Evolutionary conservation across 805 yeast genomes (phyloP).

Genomic region (Wickerhamomyces mucosus): DNA sequence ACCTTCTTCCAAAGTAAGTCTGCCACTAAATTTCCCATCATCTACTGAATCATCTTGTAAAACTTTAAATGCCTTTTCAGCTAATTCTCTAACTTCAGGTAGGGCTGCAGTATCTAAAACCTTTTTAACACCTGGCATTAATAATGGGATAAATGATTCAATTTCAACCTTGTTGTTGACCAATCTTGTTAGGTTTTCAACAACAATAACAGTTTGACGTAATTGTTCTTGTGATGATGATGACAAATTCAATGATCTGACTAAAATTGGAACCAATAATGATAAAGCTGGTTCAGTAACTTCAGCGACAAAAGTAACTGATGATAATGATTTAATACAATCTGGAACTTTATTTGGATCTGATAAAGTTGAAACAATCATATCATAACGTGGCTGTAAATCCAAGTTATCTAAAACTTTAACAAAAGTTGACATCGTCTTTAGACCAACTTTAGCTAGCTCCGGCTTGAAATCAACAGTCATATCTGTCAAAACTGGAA

Average conservation of each 20-base stretch:
- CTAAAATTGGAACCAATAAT: conserved; percentile 82
- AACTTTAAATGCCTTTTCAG: conserved; percentile 75
- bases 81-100: conserved; percentile 94
- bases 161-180: conserved; percentile 92
- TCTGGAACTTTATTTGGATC: conserved; percentile 84
- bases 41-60: conserved; percentile 70
- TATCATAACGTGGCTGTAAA: conserved; percentile 73
- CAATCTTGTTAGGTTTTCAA: conserved; percentile 90
- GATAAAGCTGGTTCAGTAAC: conserved; percentile 95
- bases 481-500: conserved; percentile 81
- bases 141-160: conserved; percentile 74
- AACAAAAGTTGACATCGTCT: conserved; percentile 61
- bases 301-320: conserved; percentile 96
- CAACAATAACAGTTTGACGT: conserved; percentile 92
- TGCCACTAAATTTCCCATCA: conserved; percentile 71
- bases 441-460: conserved; percentile 75
- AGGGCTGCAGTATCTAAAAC: conserved; percentile 85
- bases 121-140: conserved; percentile 85
- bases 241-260: conserved; percentile 72
- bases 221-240: conserved; percentile 92
- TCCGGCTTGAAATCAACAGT: conserved; percentile 97
- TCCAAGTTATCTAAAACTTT: conserved; percentile 87
- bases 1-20: conserved; percentile 51
- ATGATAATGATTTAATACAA: conserved; percentile 80
- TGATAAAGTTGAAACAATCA: conserved; percentile 81